Evolutionary conservation across 1,139 yeast genomes (phyloP).

Genomic region (Pichia sp.): DNA sequence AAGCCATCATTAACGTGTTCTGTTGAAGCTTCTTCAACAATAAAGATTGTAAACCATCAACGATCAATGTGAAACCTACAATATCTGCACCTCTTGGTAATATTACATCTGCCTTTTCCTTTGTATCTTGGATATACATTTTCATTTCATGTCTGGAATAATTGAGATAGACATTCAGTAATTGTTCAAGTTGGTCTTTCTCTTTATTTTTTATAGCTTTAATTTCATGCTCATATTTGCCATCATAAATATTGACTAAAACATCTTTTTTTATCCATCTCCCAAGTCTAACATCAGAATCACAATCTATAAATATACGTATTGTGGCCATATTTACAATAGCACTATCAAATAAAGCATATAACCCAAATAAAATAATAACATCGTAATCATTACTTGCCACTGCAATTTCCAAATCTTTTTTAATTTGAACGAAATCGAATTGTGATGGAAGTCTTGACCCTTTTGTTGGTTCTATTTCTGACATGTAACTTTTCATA

Average conservation of each 20-base stretch:
- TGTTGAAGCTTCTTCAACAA: constrained; percentile 21
- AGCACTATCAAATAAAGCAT: constrained; percentile 63
- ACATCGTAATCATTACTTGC: constrained; percentile 30
- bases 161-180: constrained; percentile 56
- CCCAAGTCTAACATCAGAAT: constrained; percentile 75
- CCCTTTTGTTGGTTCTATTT: constrained; percentile 1
- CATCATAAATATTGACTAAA: constrained; percentile 3
- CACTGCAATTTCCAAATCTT: constrained; percentile 14
- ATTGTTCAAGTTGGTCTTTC: constrained; percentile 35
- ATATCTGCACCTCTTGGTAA: constrained; percentile 68
- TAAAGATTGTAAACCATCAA: constrained; percentile 62
- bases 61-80: constrained; percentile 57
- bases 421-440: constrained; percentile 33
- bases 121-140: constrained; percentile 67
- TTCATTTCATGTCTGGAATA: constrained; percentile 72
- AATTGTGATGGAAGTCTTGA: constrained; percentile 30
- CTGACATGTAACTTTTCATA: constrained; percentile 27
- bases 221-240: background rate
- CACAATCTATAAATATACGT: constrained; percentile 77
- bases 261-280: constrained; percentile 48
- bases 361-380: constrained; percentile 67
- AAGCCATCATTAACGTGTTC: background rate
- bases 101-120: constrained; percentile 73
- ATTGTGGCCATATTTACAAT: constrained; percentile 56
- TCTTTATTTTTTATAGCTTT: constrained; percentile 11